These are phyloP conservation scores for Pseudogymnoascus sp. DNA, from an alignment of 2,329 filamentous ascomycete species.

Conservation along the genomic window DNA sequence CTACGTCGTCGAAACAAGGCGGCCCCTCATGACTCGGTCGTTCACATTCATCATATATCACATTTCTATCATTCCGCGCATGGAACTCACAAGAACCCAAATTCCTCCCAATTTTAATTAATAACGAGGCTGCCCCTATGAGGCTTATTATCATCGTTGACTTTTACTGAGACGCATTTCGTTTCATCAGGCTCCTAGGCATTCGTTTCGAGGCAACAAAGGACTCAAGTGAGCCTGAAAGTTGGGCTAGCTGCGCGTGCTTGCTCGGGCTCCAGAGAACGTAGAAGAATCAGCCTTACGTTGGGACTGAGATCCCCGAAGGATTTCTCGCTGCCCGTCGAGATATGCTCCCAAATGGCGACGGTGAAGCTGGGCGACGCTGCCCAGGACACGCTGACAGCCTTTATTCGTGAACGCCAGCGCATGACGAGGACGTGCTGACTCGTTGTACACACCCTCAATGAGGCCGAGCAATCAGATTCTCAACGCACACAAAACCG, in stretches of 20 bases:
- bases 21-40: neutral
- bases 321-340: neutral
- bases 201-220: neutral
- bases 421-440: neutral
- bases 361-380: neutral
- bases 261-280: neutral
- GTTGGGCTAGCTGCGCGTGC: neutral
- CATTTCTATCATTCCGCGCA: neutral
- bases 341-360: neutral
- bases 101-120: neutral
- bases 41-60: neutral
- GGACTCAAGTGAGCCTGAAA: neutral
- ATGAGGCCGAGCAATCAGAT: neutral
- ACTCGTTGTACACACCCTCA: neutral
- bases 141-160: neutral
- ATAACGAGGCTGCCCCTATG: neutral
- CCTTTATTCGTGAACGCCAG: neutral
- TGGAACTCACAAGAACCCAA: neutral
- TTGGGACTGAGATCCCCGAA: neutral
- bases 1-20: neutral
- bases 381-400: neutral
- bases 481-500: neutral
- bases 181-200: neutral
- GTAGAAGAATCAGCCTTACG: neutral
- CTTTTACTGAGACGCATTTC: neutral